Percentiles rank a stretch among this genome's conserved stretches.
Conservation (phyloP, 345 rosid species). For the Barbarea vulgaris region DNA sequence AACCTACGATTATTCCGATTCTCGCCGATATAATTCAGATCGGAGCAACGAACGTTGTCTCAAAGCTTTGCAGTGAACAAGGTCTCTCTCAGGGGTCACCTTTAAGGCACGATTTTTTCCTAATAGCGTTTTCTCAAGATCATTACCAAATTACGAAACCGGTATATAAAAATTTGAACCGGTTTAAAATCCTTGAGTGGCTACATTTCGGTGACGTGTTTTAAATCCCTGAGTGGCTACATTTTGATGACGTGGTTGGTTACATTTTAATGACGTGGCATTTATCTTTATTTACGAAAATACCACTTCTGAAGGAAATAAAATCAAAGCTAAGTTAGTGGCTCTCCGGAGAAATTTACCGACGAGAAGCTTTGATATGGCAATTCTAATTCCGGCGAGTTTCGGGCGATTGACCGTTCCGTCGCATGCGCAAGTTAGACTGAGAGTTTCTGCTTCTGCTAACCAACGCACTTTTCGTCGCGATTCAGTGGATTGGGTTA, state of each 20-base stretch:
- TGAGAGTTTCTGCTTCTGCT: constrained; percentile 46
- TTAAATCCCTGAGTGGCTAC: constrained; percentile 13
- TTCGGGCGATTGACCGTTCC: constrained; percentile 35
- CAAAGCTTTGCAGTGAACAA: constrained; percentile 5
- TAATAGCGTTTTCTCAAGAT: background rate
- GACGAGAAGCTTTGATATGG: constrained; percentile 44
- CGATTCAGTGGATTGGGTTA: constrained; percentile 50
- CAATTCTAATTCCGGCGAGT: constrained; percentile 48
- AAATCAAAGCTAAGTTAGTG: background rate
- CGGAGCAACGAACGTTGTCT: constrained; percentile 24
- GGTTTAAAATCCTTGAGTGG: constrained; percentile 6
- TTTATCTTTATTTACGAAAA: too few species aligned
- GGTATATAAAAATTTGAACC: constrained; percentile 11
- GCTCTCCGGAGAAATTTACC: constrained; percentile 3
- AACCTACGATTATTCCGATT: background rate
- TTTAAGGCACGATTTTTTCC: constrained; percentile 24
- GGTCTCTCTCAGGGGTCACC: constrained; percentile 16
- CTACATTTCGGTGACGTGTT: constrained; percentile 26
- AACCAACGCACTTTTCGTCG: constrained; percentile 41
- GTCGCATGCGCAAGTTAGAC: constrained; percentile 21
- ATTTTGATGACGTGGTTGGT: constrained; percentile 25
- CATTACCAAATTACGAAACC: constrained; percentile 21
- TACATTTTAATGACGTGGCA: constrained; percentile 8
- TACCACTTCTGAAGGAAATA: background rate
- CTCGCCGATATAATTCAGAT: constrained; percentile 25